Conservation (phyloP, 768 basidiomycete species). For the Tremella fuciformis region DNA sequence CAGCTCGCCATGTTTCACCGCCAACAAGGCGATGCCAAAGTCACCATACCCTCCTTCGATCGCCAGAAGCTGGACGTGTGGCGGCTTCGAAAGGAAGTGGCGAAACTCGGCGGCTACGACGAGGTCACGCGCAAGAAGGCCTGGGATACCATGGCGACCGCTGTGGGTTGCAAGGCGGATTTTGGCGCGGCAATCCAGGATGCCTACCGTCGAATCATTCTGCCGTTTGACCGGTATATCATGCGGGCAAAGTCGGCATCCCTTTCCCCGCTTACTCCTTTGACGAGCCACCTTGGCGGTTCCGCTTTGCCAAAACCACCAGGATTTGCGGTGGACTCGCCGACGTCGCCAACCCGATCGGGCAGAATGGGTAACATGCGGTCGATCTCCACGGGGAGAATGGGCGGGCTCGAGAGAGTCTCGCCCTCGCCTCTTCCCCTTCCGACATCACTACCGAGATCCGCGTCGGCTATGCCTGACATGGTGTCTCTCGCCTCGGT, state of each 20-base stretch:
- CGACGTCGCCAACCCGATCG: constrained; percentile 28
- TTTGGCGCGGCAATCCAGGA: constrained; percentile 82
- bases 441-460: not conserved
- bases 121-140: constrained; percentile 68
- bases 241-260: constrained; percentile 57
- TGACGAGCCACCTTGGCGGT: constrained; percentile 13
- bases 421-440: not conserved
- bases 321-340: constrained; percentile 20
- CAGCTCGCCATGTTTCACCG: constrained; percentile 95
- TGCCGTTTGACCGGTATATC: constrained; percentile 92
- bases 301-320: constrained; percentile 22
- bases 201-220: constrained; percentile 83
- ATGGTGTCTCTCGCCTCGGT: constrained; percentile 6
- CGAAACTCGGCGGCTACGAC: constrained; percentile 81
- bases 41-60: constrained; percentile 91
- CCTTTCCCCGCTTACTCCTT: constrained; percentile 35
- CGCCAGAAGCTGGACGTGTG: constrained; percentile 90
- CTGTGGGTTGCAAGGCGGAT: constrained; percentile 76
- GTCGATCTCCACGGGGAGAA: constrained; percentile 20
- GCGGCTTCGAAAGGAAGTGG: constrained; percentile 87
- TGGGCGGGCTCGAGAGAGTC: constrained; percentile 17
- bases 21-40: constrained; percentile 85
- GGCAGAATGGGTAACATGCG: constrained; percentile 20
- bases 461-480: constrained; percentile 11
- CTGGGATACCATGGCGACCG: constrained; percentile 82